Percentiles rank a stretch among this genome's conserved stretches.
Conservation (phyloP, 2,329 filamentous ascomycete genomes). For the Cladosporium velox region DNA sequence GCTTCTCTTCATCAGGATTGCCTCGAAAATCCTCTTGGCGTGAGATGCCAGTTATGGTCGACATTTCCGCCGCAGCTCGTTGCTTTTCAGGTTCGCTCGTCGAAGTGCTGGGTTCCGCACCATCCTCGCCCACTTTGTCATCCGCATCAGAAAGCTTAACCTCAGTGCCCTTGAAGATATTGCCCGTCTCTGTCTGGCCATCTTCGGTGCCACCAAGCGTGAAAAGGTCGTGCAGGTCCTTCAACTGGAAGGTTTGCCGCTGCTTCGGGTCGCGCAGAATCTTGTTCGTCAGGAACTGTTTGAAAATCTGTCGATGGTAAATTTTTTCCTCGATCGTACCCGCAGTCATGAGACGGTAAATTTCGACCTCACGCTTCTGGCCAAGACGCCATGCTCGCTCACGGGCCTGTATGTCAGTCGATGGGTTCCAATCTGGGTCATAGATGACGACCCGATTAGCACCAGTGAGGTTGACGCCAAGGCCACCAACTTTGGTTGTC, state of each 20-base stretch:
- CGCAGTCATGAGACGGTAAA: constrained; percentile 96
- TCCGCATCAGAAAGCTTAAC: constrained; percentile 57
- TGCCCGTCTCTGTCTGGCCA: constrained; percentile 77
- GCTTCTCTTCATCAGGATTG: constrained; percentile 30
- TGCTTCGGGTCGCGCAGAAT: constrained; percentile 93
- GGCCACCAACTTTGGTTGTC: constrained; percentile 91
- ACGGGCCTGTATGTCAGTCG: constrained; percentile 90
- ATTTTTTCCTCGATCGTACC: constrained; percentile 99
- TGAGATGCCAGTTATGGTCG: constrained; percentile 37
- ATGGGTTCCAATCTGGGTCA: constrained; percentile 98
- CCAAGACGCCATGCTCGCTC: constrained; percentile 95
- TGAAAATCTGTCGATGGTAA: constrained; percentile 97
- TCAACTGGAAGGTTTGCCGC: constrained; percentile 84
- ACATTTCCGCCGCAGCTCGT: constrained; percentile 22
- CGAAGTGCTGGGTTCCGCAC: constrained; percentile 33
- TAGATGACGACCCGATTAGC: constrained; percentile 97
- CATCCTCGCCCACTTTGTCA: constrained; percentile 29
- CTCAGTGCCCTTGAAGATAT: constrained; percentile 84
- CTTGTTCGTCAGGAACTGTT: constrained; percentile 96
- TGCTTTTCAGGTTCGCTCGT: constrained; percentile 32
- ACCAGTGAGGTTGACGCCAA: constrained; percentile 92
- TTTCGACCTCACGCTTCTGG: constrained; percentile 91
- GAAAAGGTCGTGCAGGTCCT: constrained; percentile 90
- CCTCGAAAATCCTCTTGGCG: constrained; percentile 47
- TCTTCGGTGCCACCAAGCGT: constrained; percentile 68